These are phyloP conservation scores for Globisporangium apiculatum DNA, from an alignment of 352 stramenopile species.

Conservation along the genomic window DNA sequence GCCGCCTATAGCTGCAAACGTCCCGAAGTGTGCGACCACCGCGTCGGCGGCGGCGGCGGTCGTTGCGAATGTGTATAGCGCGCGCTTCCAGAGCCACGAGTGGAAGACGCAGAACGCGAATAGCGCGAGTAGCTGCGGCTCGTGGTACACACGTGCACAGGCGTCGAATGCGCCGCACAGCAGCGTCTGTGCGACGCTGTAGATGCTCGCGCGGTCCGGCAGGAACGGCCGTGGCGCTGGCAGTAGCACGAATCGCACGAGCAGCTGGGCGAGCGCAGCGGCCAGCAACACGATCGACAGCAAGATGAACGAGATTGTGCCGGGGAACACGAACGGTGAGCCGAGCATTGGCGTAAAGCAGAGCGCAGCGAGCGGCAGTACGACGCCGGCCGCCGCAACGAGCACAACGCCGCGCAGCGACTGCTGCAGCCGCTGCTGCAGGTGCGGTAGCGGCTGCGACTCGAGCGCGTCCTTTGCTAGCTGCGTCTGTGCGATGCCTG, in stretches of 20 bases:
- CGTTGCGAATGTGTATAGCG: constrained; percentile 8
- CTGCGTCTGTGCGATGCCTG: constrained; percentile 2
- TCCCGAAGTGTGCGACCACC: constrained; percentile 17
- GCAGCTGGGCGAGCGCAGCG: constrained; percentile 22
- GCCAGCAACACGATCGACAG: constrained; percentile 17
- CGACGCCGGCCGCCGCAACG: constrained; percentile 14
- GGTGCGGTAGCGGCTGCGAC: constrained; percentile 24
- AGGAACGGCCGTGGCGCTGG: constrained; percentile 20
- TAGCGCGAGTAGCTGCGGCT: constrained; percentile 40
- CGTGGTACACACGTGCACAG: constrained; percentile 21
- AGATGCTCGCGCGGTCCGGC: constrained; percentile 16
- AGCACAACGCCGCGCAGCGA: constrained; percentile 39
- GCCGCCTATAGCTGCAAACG: constrained; percentile 30
- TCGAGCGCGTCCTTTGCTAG: background rate
- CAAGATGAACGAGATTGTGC: constrained; percentile 18
- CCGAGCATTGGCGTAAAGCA: constrained; percentile 18
- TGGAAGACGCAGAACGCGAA: constrained; percentile 34
- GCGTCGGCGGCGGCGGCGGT: background rate
- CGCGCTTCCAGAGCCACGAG: constrained; percentile 42
- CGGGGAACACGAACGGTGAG: constrained; percentile 26
- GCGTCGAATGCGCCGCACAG: constrained; percentile 29
- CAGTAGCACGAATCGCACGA: constrained; percentile 39
- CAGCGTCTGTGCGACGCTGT: constrained; percentile 23
- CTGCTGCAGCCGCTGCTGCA: constrained; percentile 53
- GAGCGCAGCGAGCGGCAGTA: constrained; percentile 21